Evolutionary conservation across 768 basidiomycete genomes (phyloP), one percentile per base, ranked within the genome.

Genomic region (Cantharellus cinnabarinus): DNA sequence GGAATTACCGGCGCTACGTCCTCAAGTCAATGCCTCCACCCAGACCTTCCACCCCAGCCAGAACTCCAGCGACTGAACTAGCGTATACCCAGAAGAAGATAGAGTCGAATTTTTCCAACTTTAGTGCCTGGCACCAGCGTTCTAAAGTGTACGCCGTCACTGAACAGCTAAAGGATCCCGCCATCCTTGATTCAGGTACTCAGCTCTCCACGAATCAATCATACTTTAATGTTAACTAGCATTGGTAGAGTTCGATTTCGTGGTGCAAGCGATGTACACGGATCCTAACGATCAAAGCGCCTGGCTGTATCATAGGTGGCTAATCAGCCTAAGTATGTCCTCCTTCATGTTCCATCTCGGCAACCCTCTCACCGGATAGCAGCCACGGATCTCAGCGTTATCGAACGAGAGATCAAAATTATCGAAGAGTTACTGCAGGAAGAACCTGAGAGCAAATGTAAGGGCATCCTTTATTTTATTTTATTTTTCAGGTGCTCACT

Each of bases 301-400:
- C 0, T 99, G 95, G 95, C 80, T 99, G 60, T 99, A 98, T 68
- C 95, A 98, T 66, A 80, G 91, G n/a, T 98, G 94, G 91, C 75
- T 99, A 2, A 78, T 97, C 57, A 89, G 89, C 4, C 70, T 77
- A 62, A 83, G 91, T 83, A 66, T 61, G 76, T 63, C 20, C 5
- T 38, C 58, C 10, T 29, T 37, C 0, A 35, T 59, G 29, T 10
- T 42, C 34, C 58, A 54, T 5, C 29, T 15, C n/a, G 29, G 40
- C 4, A 48, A 29, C 29, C 37, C 37, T 29, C 20, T 40, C 41
- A 50, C 2, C 59, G 42, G 35, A 20, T 40, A 34, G 7, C 39
- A 86, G 89, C 83, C 4, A 74, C 81, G 2, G 74, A 81, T 59
- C 71, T 73, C 59, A 67, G 69, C 0, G 67, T 83, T 2, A 69